Conservation (phyloP, 2,329 filamentous ascomycete species). For the Mycocentrospora acerina region DNA sequence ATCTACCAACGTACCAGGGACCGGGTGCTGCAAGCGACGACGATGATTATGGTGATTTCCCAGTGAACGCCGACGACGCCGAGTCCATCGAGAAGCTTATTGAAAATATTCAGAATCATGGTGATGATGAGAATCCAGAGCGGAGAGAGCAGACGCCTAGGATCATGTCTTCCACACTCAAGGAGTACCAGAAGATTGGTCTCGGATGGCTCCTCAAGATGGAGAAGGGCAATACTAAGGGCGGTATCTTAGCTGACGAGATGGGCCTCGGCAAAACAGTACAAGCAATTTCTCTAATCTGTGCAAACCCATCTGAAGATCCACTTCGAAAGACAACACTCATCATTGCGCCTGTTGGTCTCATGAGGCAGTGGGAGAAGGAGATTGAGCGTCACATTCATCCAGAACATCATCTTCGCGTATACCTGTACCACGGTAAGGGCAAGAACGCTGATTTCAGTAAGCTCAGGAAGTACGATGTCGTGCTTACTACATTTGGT, state of each 20-base stretch:
- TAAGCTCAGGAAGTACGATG: constrained; percentile 66
- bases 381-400: constrained; percentile 75
- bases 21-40: constrained; percentile 10
- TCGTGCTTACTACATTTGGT: constrained; percentile 79
- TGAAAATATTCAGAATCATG: constrained; percentile 33
- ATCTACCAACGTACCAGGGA: constrained; percentile 6
- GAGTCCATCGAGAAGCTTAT: constrained; percentile 35
- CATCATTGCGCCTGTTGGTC: constrained; percentile 76
- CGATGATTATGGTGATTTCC: constrained; percentile 16
- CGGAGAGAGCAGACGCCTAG: constrained; percentile 69
- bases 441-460: constrained; percentile 58
- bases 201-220: constrained; percentile 74
- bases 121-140: constrained; percentile 48
- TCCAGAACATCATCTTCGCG: constrained; percentile 58
- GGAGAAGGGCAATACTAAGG: constrained; percentile 70
- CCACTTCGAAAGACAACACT: constrained; percentile 70
- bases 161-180: constrained; percentile 67
- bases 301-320: constrained; percentile 64
- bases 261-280: constrained; percentile 88
- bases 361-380: constrained; percentile 81
- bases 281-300: constrained; percentile 76
- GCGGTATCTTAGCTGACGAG: constrained; percentile 63
- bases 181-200: constrained; percentile 80
- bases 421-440: constrained; percentile 68
- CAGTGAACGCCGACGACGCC: constrained; percentile 15